Percentiles rank a stretch among this genome's conserved stretches.
These are phyloP conservation scores for Sclerotinia borealis DNA, from an alignment of 2,329 filamentous ascomycete species.

Conservation along the genomic window DNA sequence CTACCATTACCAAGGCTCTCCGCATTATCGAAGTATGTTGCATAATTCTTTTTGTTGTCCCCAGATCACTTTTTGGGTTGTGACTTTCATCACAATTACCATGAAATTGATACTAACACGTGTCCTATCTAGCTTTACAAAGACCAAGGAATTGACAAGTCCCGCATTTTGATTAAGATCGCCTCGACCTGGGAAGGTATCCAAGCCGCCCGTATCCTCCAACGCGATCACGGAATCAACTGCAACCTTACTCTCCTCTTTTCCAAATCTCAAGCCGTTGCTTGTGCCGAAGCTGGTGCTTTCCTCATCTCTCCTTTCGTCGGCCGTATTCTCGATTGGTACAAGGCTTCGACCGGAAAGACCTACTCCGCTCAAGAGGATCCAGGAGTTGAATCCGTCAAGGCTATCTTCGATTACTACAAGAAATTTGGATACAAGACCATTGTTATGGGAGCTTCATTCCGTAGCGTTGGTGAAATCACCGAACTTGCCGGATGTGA, in stretches of 20 bases:
- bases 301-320: conserved; percentile 99
- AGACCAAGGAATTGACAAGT: conserved; percentile 83
- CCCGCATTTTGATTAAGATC: conserved; percentile 96
- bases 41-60: not conserved
- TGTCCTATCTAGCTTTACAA: conserved; percentile 72
- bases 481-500: conserved; percentile 97
- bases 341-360: conserved; percentile 93
- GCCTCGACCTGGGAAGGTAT: conserved; percentile 99
- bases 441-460: conserved; percentile 99
- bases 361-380: conserved; percentile 85
- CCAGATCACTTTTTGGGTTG: not conserved
- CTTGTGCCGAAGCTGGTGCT: conserved; percentile 87
- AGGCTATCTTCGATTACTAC: conserved; percentile 99
- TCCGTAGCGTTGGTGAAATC: conserved; percentile 94
- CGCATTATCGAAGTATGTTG: conserved; percentile 83
- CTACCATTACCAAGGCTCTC: conserved; percentile 89
- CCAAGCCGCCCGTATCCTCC: conserved; percentile 94
- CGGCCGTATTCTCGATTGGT: conserved; percentile 98
- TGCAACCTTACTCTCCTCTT: conserved; percentile 99
- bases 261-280: conserved; percentile 89
- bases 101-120: not conserved
- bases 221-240: conserved; percentile 95
- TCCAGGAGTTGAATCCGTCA: conserved; percentile 91
- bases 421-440: conserved; percentile 99
- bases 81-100: no score